Conservation (phyloP, 2,329 filamentous ascomycete species). For the Epicoccum nigrum region DNA sequence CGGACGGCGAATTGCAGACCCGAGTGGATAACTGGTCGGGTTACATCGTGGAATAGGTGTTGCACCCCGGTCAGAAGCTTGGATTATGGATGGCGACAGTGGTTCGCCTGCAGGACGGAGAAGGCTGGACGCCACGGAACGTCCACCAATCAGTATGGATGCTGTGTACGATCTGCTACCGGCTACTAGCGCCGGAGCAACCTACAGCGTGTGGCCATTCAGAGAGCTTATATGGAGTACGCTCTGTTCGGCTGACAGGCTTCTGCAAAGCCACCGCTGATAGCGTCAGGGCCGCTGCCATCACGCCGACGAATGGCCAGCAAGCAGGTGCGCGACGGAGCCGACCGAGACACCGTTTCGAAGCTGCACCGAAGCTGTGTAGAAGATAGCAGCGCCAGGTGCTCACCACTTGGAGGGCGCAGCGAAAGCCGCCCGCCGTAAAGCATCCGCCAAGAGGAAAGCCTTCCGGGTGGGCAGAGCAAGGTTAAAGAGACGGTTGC, state of each 20-base stretch:
- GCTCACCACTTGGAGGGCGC: slow-evolving; percentile 26
- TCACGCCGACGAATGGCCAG: slow-evolving; percentile 30
- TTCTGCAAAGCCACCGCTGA: slow-evolving; percentile 36
- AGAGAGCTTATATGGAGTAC: slow-evolving; percentile 27
- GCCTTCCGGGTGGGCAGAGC: slow-evolving; percentile 11
- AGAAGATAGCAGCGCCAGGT: slow-evolving; percentile 40
- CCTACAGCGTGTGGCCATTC: slow-evolving; percentile 36
- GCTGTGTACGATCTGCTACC: slow-evolving; percentile 38
- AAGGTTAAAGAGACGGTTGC: slow-evolving; percentile 21
- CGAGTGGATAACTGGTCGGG: slow-evolving; percentile 37
- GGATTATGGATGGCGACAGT: slow-evolving; percentile 35
- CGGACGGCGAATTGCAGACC: slow-evolving; percentile 42
- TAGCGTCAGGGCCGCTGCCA: slow-evolving; percentile 34
- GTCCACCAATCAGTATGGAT: slow-evolving; percentile 35
- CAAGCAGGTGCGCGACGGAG: slow-evolving; percentile 31
- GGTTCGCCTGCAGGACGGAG: slow-evolving; percentile 43
- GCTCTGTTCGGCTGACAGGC: slow-evolving; percentile 32
- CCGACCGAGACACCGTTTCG: slow-evolving; percentile 43
- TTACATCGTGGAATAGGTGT: slow-evolving; percentile 44
- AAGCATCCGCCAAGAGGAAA: slow-evolving; percentile 31
- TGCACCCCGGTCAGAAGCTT: slow-evolving; percentile 32
- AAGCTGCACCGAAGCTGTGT: slow-evolving; percentile 47
- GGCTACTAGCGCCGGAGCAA: slow-evolving; percentile 44
- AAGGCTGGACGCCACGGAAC: slow-evolving; percentile 39
- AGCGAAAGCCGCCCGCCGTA: slow-evolving; percentile 33